These are phyloP conservation scores for Aspergillus ibericus DNA, from an alignment of 2,329 filamentous ascomycete species.

Conservation along the genomic window DNA sequence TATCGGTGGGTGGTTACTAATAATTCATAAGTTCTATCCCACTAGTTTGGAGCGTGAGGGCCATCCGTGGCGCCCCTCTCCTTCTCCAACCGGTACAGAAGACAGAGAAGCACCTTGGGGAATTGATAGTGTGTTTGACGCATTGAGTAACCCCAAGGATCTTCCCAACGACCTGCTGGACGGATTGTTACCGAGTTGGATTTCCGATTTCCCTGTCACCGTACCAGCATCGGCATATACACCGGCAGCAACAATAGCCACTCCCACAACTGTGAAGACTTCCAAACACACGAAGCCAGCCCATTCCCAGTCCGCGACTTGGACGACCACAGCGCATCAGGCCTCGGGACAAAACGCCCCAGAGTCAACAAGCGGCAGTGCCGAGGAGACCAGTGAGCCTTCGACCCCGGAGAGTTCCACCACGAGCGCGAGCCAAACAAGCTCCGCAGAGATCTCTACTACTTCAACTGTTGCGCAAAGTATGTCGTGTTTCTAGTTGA, in stretches of 20 bases:
- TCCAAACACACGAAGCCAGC: background rate
- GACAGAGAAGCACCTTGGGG: slow-evolving; percentile 3
- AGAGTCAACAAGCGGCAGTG: background rate
- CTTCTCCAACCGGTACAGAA: slow-evolving; percentile 24
- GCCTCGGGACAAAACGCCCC: background rate
- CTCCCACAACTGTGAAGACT: background rate
- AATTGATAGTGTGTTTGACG: slow-evolving; percentile 18
- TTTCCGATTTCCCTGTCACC: background rate
- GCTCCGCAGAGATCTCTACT: background rate
- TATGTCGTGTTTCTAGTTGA: background rate
- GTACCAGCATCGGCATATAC: slow-evolving; percentile 2
- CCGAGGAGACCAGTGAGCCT: background rate
- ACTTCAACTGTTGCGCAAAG: slow-evolving; percentile 3
- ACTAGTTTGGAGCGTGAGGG: slow-evolving; percentile 33
- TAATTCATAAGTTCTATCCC: slow-evolving; percentile 29
- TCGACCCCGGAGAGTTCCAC: background rate
- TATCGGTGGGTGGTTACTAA: slow-evolving; percentile 11
- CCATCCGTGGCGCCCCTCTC: slow-evolving; percentile 31
- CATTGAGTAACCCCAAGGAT: slow-evolving; percentile 14
- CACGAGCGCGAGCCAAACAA: background rate
- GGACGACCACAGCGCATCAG: background rate
- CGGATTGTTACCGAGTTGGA: background rate
- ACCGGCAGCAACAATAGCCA: background rate
- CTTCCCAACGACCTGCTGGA: slow-evolving; percentile 13
- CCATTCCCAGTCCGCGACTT: background rate